Evolutionary conservation across 1,139 yeast species (phyloP).

Genomic region (Taphrina sp.): DNA sequence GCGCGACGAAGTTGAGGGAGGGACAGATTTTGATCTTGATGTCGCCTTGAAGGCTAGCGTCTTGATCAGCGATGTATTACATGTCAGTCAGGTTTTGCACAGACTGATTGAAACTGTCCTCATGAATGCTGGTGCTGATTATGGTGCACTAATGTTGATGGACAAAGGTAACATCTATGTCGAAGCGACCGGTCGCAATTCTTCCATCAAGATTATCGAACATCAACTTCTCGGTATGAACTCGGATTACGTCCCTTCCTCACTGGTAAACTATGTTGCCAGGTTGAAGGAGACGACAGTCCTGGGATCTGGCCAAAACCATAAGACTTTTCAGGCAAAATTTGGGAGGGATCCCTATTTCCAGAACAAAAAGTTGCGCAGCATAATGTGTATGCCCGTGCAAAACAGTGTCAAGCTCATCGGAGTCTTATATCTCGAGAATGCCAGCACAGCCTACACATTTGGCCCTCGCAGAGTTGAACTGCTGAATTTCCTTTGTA

Average conservation of each 20-base stretch:
- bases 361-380: conserved; percentile 33
- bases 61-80: conserved; percentile 19
- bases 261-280: conserved; percentile 36
- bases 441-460: conserved; percentile 36
- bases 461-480: conserved; percentile 33
- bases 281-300: conserved; percentile 37
- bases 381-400: conserved; percentile 38
- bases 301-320: conserved; percentile 35
- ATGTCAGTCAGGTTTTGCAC: conserved; percentile 25
- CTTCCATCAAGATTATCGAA: conserved; percentile 28
- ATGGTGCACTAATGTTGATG: conserved; percentile 36
- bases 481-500: conserved; percentile 35
- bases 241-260: conserved; percentile 30
- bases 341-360: conserved; percentile 33
- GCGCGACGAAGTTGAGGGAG: background rate
- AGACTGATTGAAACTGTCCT: conserved; percentile 38
- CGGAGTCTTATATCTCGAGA: conserved; percentile 38
- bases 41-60: conserved; percentile 28
- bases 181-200: conserved; percentile 35
- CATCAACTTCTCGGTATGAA: conserved; percentile 33
- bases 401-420: conserved; percentile 35
- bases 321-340: conserved; percentile 34
- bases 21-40: conserved; percentile 22
- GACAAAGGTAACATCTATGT: conserved; percentile 35
- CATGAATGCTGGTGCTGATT: conserved; percentile 38